Conservation (phyloP, 768 basidiomycete genomes). For the Favolaschia claudopus region DNA sequence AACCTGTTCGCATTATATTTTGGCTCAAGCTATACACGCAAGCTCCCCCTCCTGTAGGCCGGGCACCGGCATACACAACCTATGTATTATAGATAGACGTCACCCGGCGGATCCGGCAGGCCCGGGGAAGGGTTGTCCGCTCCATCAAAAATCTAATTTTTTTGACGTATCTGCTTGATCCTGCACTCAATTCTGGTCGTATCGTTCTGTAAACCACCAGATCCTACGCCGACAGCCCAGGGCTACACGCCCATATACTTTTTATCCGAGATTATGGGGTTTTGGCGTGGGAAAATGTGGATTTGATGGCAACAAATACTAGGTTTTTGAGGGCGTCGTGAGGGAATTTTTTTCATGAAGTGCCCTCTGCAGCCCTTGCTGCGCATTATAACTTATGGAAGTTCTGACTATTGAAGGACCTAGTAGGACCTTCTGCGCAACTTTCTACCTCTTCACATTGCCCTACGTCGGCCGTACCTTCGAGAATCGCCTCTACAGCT, state of each 20-base stretch:
- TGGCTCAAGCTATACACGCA: too few species aligned
- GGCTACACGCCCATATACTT: background rate
- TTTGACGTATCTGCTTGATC: background rate
- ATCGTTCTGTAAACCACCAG: background rate
- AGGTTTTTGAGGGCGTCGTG: background rate
- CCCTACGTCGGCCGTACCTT: too few species aligned
- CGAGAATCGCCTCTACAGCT: too few species aligned
- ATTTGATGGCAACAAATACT: background rate
- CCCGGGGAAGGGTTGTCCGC: background rate
- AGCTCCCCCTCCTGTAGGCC: too few species aligned
- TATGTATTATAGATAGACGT: too few species aligned
- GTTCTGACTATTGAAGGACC: background rate
- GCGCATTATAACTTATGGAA: background rate
- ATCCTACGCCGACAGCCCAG: background rate
- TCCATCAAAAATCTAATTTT: background rate
- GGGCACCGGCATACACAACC: too few species aligned
- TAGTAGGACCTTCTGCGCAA: background rate
- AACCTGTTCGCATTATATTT: too few species aligned
- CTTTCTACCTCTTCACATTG: background rate
- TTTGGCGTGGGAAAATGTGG: background rate
- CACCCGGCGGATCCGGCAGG: too few species aligned
- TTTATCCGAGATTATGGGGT: background rate
- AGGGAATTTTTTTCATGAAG: background rate
- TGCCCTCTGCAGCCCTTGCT: background rate
- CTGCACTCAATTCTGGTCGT: background rate